Evolutionary conservation across 495 filamentous ascomycete genomes (phyloP).

Genomic region (Cercophora sp.): DNA sequence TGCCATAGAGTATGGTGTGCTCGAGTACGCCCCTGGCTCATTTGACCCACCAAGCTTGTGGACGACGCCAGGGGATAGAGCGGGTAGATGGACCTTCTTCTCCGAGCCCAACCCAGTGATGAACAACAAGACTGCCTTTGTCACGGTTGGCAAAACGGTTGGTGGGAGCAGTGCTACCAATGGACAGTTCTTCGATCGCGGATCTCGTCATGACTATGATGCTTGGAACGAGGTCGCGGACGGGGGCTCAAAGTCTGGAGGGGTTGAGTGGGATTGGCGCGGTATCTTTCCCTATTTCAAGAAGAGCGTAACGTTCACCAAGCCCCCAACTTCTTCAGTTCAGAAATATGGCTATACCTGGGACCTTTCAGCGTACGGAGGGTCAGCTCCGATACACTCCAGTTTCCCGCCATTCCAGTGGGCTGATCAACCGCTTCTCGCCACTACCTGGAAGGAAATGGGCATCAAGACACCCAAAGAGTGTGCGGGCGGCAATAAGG

Average conservation of each 20-base stretch:
- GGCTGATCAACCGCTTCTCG: conserved; percentile 14
- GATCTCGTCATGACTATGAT: conserved; percentile 41
- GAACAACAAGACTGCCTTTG: conserved; percentile 29
- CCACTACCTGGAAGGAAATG: conserved; percentile 16
- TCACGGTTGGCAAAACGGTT: conserved; percentile 33
- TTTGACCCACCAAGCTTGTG: conserved; percentile 23
- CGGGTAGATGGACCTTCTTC: conserved; percentile 26
- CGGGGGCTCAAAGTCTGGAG: conserved; percentile 30
- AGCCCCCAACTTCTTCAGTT: conserved; percentile 10
- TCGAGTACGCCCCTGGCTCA: conserved; percentile 20
- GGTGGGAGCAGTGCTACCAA: conserved; percentile 45
- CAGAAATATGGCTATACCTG: conserved; percentile 24
- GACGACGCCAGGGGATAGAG: not conserved
- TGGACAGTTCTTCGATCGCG: conserved; percentile 38
- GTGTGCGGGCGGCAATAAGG: conserved; percentile 25
- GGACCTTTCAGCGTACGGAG: conserved; percentile 22
- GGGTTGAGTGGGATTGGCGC: conserved; percentile 31
- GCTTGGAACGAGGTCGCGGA: conserved; percentile 49
- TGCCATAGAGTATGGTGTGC: conserved; percentile 41
- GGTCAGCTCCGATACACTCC: conserved; percentile 16
- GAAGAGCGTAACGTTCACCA: conserved; percentile 31
- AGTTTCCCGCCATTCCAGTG: conserved; percentile 23
- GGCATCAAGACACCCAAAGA: conserved; percentile 15
- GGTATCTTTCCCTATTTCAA: conserved; percentile 42
- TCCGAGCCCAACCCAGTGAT: conserved; percentile 35